These are phyloP conservation scores for Arthrobotrys iridis DNA, from an alignment of 2,329 filamentous ascomycete species.

Conservation along the genomic window DNA sequence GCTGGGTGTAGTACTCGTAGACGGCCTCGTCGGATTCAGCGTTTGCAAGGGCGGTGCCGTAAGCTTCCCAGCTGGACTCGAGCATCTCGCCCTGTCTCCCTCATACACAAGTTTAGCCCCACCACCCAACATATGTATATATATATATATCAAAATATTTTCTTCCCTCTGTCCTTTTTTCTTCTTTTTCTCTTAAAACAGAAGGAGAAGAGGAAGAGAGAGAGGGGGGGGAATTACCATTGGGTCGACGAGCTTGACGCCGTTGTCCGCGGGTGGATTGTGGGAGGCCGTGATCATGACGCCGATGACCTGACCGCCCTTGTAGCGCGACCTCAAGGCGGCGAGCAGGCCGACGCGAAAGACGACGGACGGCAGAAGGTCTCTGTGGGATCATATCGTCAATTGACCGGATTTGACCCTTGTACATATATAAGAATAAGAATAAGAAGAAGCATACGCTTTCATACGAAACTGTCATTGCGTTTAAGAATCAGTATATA, in stretches of 20 bases:
- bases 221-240: constrained; percentile 67
- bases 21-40: constrained; percentile 78
- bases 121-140: background rate
- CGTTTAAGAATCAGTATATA: no score
- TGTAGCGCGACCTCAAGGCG: constrained; percentile 85
- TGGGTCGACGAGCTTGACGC: constrained; percentile 94
- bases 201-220: background rate
- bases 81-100: constrained; percentile 85
- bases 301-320: constrained; percentile 89
- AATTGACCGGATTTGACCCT: constrained; percentile 55
- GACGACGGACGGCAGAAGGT: constrained; percentile 88
- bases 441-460: constrained; percentile 66
- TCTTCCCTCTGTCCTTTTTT: no score
- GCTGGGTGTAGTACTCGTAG: constrained; percentile 76
- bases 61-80: constrained; percentile 87
- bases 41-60: constrained; percentile 90
- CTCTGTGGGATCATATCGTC: constrained; percentile 62
- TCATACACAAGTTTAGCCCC: background rate
- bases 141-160: background rate
- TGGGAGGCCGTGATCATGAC: constrained; percentile 97
- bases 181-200: no score
- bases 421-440: constrained; percentile 57
- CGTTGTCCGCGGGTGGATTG: constrained; percentile 89
- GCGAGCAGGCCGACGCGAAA: constrained; percentile 92
- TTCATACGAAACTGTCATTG: constrained; percentile 74